phyloP scores from a whole-genome alignment of 148 eudicot species.

The Vaccinium darrowii region DNA sequence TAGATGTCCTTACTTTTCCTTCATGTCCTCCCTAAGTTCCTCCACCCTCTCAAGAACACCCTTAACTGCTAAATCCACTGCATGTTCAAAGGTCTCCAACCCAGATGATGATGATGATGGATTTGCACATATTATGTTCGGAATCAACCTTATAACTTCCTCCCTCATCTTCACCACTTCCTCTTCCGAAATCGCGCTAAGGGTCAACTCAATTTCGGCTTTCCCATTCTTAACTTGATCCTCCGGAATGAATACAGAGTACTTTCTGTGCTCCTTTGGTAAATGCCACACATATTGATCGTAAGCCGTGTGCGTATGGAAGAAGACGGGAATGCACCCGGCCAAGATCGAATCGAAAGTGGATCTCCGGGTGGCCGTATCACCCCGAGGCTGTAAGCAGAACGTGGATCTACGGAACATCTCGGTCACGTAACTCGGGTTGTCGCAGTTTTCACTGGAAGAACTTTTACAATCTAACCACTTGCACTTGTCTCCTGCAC shows the following conservation, averaged over 20 bases:
- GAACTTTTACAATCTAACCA: slow-evolving; percentile 21
- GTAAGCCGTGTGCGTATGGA: slow-evolving; percentile 34
- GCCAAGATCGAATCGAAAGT: slow-evolving; percentile 48
- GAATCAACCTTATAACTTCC: slow-evolving; percentile 39
- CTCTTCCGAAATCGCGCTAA: slow-evolving; percentile 19
- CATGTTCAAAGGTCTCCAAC: slow-evolving; percentile 31
- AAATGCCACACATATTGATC: slow-evolving; percentile 49
- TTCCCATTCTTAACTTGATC: slow-evolving; percentile 18
- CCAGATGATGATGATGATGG: slow-evolving; percentile 15
- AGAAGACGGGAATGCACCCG: slow-evolving; percentile 55
- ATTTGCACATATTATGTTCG: slow-evolving; percentile 34
- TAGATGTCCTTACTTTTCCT: background rate
- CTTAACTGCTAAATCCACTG: slow-evolving; percentile 35
- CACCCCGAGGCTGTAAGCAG: slow-evolving; percentile 48
- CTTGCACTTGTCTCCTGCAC: slow-evolving; percentile 26
- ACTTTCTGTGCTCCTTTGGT: slow-evolving; percentile 33
- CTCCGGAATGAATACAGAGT: slow-evolving; percentile 40
- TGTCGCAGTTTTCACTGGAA: slow-evolving; percentile 12
- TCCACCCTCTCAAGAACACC: slow-evolving; percentile 25
- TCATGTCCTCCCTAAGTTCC: background rate
- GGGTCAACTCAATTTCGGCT: slow-evolving; percentile 21
- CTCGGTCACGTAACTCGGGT: slow-evolving; percentile 19
- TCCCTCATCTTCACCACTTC: slow-evolving; percentile 27
- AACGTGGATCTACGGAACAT: slow-evolving; percentile 32
- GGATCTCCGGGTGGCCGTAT: slow-evolving; percentile 35